These are phyloP conservation scores for Echria macrotheca DNA, from an alignment of 495 filamentous ascomycete species.

Conservation along the genomic window DNA sequence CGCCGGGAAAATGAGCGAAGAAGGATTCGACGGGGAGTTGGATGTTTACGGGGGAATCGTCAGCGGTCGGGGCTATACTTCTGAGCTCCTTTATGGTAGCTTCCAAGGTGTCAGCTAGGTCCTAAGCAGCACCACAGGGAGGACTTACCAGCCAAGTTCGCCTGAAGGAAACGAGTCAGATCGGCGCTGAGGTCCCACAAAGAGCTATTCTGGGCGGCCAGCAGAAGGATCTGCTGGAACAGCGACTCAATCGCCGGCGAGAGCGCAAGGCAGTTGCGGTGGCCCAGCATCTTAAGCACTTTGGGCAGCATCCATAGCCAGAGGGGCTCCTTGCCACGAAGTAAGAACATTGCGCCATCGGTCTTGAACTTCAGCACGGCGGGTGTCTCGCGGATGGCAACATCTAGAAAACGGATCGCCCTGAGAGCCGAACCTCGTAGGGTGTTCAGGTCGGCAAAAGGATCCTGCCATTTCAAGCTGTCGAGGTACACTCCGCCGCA, in stretches of 20 bases:
- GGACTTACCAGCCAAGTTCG: conserved; percentile 34
- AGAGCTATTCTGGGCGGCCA: conserved; percentile 29
- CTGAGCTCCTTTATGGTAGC: too few species aligned
- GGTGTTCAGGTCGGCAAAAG: conserved; percentile 48
- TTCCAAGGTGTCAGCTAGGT: not conserved
- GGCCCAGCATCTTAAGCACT: conserved; percentile 52
- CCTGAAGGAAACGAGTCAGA: conserved; percentile 40
- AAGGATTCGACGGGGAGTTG: conserved; percentile 21
- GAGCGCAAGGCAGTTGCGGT: conserved; percentile 35
- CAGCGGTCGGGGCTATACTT: too few species aligned
- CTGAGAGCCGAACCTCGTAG: conserved; percentile 62
- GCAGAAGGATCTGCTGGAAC: conserved; percentile 39
- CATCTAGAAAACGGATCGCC: conserved; percentile 57
- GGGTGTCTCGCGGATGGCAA: conserved; percentile 69
- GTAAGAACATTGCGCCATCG: conserved; percentile 31
- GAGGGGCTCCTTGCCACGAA: conserved; percentile 56
- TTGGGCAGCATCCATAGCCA: conserved; percentile 75
- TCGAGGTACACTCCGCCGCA: conserved; percentile 77
- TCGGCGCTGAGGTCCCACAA: conserved; percentile 43
- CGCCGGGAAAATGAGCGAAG: conserved; percentile 11
- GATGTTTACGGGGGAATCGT: conserved; percentile 8
- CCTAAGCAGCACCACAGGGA: conserved; percentile 17
- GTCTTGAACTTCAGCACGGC: conserved; percentile 54
- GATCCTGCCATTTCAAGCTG: conserved; percentile 52
- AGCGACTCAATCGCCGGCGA: conserved; percentile 45